These are phyloP conservation scores for Tubosaeta sp. DNA, from an alignment of 768 basidiomycete species.

Conservation along the genomic window DNA sequence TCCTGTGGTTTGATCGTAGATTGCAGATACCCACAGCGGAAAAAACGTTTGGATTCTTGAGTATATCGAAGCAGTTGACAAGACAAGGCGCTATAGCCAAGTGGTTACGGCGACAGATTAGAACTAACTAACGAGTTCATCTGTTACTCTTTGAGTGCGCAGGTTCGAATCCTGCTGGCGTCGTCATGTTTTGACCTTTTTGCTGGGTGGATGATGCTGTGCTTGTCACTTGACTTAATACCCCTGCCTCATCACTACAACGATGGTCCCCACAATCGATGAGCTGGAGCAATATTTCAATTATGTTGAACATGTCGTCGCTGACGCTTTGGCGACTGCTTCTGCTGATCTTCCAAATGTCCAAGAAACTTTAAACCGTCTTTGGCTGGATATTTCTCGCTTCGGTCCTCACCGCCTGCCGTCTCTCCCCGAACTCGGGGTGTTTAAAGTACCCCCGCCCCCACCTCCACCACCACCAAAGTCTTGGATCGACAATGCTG, in stretches of 20 bases:
- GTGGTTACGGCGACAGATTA: slow-evolving; percentile 79
- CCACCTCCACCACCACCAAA: slow-evolving; percentile 51
- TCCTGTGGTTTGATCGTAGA: slow-evolving; percentile 8
- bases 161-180: slow-evolving; percentile 68
- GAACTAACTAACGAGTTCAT: slow-evolving; percentile 36
- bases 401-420: slow-evolving; percentile 61
- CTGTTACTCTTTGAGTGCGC: slow-evolving; percentile 68
- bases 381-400: slow-evolving; percentile 78
- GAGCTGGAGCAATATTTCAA: slow-evolving; percentile 69
- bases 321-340: slow-evolving; percentile 50
- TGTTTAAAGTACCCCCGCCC: slow-evolving; percentile 66
- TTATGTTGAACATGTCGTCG: slow-evolving; percentile 59
- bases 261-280: slow-evolving; percentile 46
- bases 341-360: slow-evolving; percentile 60
- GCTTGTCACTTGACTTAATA: not conserved
- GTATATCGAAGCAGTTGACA: fast-evolving
- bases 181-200: slow-evolving; percentile 28
- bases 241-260: slow-evolving; percentile 2
- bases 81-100: slow-evolving; percentile 63
- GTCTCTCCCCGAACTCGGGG: slow-evolving; percentile 50
- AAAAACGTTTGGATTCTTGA: not conserved
- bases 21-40: slow-evolving; percentile 7
- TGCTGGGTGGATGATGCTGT: slow-evolving; percentile 9
- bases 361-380: slow-evolving; percentile 58
- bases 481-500: slow-evolving; percentile 43